Percentiles rank a stretch among this genome's conserved stretches.
Conservation (phyloP, 2,329 filamentous ascomycete species). For the Fusarium ambrosium region DNA sequence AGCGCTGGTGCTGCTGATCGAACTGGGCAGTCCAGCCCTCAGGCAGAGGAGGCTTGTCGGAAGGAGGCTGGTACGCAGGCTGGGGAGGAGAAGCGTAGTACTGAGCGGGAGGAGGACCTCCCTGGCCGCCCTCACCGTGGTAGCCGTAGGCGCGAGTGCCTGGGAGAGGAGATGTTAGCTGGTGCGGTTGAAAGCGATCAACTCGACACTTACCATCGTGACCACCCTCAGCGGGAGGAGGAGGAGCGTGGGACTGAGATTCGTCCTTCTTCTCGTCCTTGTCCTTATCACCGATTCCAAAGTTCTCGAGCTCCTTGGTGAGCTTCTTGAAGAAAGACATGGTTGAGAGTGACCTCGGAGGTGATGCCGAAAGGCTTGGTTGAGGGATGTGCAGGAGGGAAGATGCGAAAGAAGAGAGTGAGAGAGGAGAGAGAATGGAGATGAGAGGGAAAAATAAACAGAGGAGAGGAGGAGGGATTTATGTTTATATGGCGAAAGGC, state of each 20-base stretch:
- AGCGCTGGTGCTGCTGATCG: slow-evolving; percentile 71
- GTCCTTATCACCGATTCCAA: slow-evolving; percentile 59
- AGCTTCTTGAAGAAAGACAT: slow-evolving; percentile 63
- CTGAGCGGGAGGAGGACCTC: slow-evolving; percentile 54
- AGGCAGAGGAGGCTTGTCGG: slow-evolving; percentile 65
- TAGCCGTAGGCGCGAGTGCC: slow-evolving; percentile 46
- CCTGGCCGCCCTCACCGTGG: slow-evolving; percentile 39
- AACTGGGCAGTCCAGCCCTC: slow-evolving; percentile 74
- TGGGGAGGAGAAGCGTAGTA: slow-evolving; percentile 42
- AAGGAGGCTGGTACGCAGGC: slow-evolving; percentile 52
- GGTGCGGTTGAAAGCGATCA: neutral
- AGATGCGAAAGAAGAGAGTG: neutral
- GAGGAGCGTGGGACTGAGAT: slow-evolving; percentile 15
- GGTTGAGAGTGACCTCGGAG: slow-evolving; percentile 26
- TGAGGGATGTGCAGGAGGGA: slow-evolving; percentile 17
- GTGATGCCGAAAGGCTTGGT: slow-evolving; percentile 21
- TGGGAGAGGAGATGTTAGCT: slow-evolving; percentile 23
- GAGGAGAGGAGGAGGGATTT: slow-evolving; percentile 16
- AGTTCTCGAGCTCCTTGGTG: slow-evolving; percentile 60
- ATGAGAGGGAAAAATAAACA: slow-evolving; percentile 12
- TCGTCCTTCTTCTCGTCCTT: slow-evolving; percentile 46
- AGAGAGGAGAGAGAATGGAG: slow-evolving; percentile 14
- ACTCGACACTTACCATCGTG: slow-evolving; percentile 34
- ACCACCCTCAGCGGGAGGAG: slow-evolving; percentile 21
- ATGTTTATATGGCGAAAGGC: slow-evolving; percentile 37